Evolutionary conservation across 257 asterid species (phyloP), one percentile per base, ranked within the genome.

Genomic region (Leonotis leonurus): DNA sequence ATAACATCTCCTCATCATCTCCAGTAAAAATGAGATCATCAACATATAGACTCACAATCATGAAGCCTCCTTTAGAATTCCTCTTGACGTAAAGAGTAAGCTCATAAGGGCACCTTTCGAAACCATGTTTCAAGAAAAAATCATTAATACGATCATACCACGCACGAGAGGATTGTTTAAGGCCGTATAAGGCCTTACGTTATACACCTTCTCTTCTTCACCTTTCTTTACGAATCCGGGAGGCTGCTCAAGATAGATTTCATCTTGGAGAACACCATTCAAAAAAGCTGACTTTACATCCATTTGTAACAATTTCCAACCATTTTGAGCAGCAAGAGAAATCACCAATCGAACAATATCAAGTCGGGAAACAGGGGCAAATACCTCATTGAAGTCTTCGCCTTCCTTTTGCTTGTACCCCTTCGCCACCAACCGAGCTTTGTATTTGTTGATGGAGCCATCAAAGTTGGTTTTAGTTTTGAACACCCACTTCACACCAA

Each of bases 191-290:
- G 1, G 56, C 25, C 53, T 43, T 26, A 3, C 6, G 0, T 43
- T 21, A 7, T 16, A 41, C 49, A 41, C 49, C 22, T 41, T 41
- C 8, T 14, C 22, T 16, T 41, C 22, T 16, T 41, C 10, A 13
- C 65, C 53, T 24, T 59, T 40, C 12, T 59, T 59, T 1, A 22
- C 39, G 18, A 39, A 59, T 1, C 39, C 39, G n/a, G 50, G 64
- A 20, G 64, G 50, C 13, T 58, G 64, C 36, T 58, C 64, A 37
- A 58, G 49, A n/a, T 36, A 58, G 5, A 58, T 58, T 13, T 58
- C 64, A 3, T 37, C 64, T 33, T 35, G 48, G 18, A 56, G 20
- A 21, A 17, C 1, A 22, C 50, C 50, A 57, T 57, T 36, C 49
- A 57, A 36, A 8, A 57, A 57, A 4, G 64, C 49, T 0, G 20